Conservation (phyloP, 257 asterid species). For the Voacanga thouarsii region DNA sequence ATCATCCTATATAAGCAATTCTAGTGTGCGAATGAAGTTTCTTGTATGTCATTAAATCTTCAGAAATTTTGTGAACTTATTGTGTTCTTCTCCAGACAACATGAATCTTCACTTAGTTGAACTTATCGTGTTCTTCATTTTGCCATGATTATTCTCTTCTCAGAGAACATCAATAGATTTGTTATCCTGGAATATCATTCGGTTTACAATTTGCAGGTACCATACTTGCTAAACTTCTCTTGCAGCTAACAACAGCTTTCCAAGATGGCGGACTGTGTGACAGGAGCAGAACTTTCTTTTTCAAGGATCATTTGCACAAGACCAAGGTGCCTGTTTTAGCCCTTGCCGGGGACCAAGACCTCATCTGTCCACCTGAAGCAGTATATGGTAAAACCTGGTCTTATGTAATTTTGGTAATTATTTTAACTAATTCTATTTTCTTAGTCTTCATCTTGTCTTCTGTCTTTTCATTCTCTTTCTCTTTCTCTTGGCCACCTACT, state of each 20-base stretch:
- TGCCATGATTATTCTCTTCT: not conserved
- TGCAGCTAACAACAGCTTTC: conserved; percentile 82
- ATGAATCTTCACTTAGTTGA: not conserved
- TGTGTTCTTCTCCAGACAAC: not conserved
- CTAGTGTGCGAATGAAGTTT: not conserved
- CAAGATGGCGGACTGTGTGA: conserved; percentile 89
- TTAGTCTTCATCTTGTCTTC: conserved; percentile 10
- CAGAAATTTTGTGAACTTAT: not conserved
- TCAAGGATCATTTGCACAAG: conserved; percentile 76
- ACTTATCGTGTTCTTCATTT: not conserved
- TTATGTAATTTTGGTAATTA: not conserved
- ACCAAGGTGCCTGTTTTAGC: conserved; percentile 76
- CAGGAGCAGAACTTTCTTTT: conserved; percentile 65
- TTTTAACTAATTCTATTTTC: not conserved
- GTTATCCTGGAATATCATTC: not conserved
- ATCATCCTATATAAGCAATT: not conserved
- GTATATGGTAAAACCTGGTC: conserved; percentile 50
- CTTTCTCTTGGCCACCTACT: not conserved
- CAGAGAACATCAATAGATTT: not conserved
- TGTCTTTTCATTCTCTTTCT: not conserved
- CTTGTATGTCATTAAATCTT: not conserved
- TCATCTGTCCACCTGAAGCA: conserved; percentile 97
- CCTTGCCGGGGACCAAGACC: conserved; percentile 89
- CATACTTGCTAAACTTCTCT: conserved; percentile 74
- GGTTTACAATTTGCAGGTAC: conserved; percentile 55